Evolutionary conservation across 495 filamentous ascomycete genomes (phyloP).

Genomic region (Penicillium manginii): DNA sequence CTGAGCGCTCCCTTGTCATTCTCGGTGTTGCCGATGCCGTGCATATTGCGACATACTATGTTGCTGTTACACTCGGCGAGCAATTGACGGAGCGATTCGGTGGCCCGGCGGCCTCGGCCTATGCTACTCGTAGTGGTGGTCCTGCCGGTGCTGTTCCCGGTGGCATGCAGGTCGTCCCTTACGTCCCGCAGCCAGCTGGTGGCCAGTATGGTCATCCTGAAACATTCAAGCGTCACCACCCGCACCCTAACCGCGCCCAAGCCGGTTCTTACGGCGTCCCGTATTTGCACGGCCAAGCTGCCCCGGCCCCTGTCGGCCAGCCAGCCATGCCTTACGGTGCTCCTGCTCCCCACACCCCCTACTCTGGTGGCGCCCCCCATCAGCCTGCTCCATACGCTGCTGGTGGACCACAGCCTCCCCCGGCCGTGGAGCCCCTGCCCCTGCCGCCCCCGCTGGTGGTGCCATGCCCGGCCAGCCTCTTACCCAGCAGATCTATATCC

Average conservation of each 20-base stretch:
- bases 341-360: slow-evolving; percentile 63
- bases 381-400: slow-evolving; percentile 63
- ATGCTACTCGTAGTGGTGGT: slow-evolving; percentile 92
- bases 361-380: slow-evolving; percentile 76
- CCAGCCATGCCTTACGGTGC: slow-evolving; percentile 73
- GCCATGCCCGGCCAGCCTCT: slow-evolving; percentile 83
- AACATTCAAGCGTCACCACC: slow-evolving; percentile 71
- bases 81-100: slow-evolving; percentile 96
- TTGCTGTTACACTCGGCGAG: slow-evolving; percentile 92
- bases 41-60: slow-evolving; percentile 98
- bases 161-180: slow-evolving; percentile 97
- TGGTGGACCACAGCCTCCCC: slow-evolving; percentile 64
- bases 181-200: slow-evolving; percentile 87
- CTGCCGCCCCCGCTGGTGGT: slow-evolving; percentile 69
- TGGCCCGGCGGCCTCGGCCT: slow-evolving; percentile 92
- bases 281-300: slow-evolving; percentile 67
- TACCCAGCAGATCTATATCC: slow-evolving; percentile 98
- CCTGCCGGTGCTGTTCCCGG: slow-evolving; percentile 91
- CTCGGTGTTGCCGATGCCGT: slow-evolving; percentile 91
- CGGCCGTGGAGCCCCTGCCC: slow-evolving; percentile 47
- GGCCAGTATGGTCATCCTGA: slow-evolving; percentile 93
- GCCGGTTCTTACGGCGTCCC: slow-evolving; percentile 70
- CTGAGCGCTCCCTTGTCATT: slow-evolving; percentile 94
- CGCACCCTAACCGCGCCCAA: slow-evolving; percentile 66
- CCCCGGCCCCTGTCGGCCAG: slow-evolving; percentile 64